Percentiles rank a stretch among this genome's conserved stretches.
These are phyloP conservation scores for Vitis rotundifolia DNA, from an alignment of 164 flowering plant genomes.

Conservation along the genomic window DNA sequence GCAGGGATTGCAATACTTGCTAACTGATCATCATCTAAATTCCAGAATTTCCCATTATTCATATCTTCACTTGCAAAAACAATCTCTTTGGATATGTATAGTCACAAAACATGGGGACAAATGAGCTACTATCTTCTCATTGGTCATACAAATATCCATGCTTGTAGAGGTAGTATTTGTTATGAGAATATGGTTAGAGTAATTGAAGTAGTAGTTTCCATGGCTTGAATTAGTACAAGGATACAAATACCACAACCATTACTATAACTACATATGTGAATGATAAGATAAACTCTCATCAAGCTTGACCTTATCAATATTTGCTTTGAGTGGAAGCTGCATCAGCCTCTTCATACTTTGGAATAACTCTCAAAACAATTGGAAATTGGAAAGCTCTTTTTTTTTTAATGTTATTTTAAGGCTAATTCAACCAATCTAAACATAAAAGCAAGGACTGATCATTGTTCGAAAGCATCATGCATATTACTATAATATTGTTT, in stretches of 20 bases:
- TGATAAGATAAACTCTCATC: constrained; percentile 4
- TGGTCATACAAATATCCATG: constrained; percentile 17
- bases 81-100: constrained; percentile 11
- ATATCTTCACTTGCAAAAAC: constrained; percentile 3
- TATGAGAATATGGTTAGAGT: constrained; percentile 8
- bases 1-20: not conserved
- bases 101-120: constrained; percentile 14
- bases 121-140: constrained; percentile 1
- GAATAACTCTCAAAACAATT: no score
- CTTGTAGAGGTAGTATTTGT: constrained; percentile 3
- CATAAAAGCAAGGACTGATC: no score
- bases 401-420: no score
- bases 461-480: no score
- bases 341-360: constrained; percentile 27
- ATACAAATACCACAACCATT: no score
- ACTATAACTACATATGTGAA: no score
- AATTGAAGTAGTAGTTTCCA: constrained; percentile 6
- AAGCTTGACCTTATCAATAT: not conserved
- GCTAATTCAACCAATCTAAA: no score
- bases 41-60: constrained; percentile 1
- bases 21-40: constrained; percentile 1
- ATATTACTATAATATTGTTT: no score
- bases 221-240: not conserved
- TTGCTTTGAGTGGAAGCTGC: constrained; percentile 10
- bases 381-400: no score